Evolutionary conservation across 169 alveolate species (phyloP).

Genomic region (Plasmodium ovale): DNA sequence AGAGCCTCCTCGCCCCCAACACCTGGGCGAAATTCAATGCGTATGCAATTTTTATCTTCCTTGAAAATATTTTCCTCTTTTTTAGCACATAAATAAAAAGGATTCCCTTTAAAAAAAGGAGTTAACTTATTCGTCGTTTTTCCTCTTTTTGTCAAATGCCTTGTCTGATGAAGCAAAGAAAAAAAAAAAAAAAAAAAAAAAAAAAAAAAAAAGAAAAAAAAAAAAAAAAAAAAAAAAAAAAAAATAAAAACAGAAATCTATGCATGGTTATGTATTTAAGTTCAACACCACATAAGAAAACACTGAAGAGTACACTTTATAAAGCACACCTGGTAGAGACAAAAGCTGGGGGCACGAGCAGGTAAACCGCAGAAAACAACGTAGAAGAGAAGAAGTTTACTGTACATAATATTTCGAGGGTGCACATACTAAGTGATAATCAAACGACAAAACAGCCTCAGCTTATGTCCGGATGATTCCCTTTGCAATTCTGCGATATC

Average conservation of each 20-base stretch:
- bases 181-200: too few species aligned
- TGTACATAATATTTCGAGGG: constrained; percentile 3
- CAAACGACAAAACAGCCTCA: too few species aligned
- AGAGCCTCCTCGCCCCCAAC: constrained; percentile 65
- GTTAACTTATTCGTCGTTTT: too few species aligned
- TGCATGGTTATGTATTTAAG: too few species aligned
- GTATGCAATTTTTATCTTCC: constrained; percentile 40
- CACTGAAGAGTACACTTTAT: too few species aligned
- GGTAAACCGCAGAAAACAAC: constrained; percentile 12
- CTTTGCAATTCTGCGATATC: too few species aligned
- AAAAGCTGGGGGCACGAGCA: constrained; percentile 15
- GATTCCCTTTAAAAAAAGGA: constrained; percentile 9
- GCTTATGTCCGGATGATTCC: too few species aligned
- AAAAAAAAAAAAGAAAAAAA: constrained; percentile 10
- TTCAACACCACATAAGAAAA: too few species aligned
- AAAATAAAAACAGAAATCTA: too few species aligned
- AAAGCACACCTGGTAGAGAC: constrained; percentile 39
- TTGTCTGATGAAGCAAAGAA: constrained; percentile 24
- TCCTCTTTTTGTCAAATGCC: constrained; percentile 8
- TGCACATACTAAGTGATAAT: too few species aligned
- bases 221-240: neutral
- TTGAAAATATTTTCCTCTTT: constrained; percentile 6
- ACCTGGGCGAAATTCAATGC: constrained; percentile 73
- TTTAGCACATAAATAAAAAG: constrained; percentile 6
- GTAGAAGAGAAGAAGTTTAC: neutral